Conservation (phyloP, 768 basidiomycete genomes). For the Leccinellum luteum region DNA sequence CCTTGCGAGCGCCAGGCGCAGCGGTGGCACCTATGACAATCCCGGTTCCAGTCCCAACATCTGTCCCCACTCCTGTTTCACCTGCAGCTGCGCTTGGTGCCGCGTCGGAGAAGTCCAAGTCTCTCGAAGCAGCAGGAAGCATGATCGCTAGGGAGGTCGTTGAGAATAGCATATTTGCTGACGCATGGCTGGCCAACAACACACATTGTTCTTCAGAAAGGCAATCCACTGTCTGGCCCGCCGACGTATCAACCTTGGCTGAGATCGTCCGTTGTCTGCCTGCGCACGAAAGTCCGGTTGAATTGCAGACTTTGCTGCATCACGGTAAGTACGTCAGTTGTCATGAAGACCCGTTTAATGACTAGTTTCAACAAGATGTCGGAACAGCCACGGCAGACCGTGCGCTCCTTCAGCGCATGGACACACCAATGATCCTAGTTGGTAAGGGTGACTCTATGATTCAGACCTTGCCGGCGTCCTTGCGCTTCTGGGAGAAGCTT, state of each 20-base stretch:
- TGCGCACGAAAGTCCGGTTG: constrained; percentile 39
- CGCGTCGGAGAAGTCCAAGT: constrained; percentile 61
- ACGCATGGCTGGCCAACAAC: constrained; percentile 55
- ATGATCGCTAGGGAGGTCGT: constrained; percentile 67
- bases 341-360: neutral
- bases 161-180: constrained; percentile 69
- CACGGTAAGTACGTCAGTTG: constrained; percentile 27
- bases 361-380: constrained; percentile 1
- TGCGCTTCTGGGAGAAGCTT: constrained; percentile 86
- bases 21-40: constrained; percentile 46
- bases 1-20: constrained; percentile 58
- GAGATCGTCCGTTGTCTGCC: constrained; percentile 33
- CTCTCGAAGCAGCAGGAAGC: constrained; percentile 63
- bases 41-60: constrained; percentile 39
- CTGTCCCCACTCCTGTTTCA: constrained; percentile 84
- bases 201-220: constrained; percentile 10
- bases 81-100: constrained; percentile 70
- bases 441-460: constrained; percentile 68
- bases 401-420: constrained; percentile 33
- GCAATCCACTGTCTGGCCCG: constrained; percentile 50
- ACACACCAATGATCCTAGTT: constrained; percentile 59
- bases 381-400: constrained; percentile 5
- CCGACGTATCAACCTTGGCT: constrained; percentile 52
- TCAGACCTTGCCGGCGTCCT: constrained; percentile 64
- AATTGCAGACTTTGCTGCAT: constrained; percentile 44